These are phyloP conservation scores for Rhodocollybia butyracea DNA, from an alignment of 768 basidiomycete genomes.

Conservation along the genomic window DNA sequence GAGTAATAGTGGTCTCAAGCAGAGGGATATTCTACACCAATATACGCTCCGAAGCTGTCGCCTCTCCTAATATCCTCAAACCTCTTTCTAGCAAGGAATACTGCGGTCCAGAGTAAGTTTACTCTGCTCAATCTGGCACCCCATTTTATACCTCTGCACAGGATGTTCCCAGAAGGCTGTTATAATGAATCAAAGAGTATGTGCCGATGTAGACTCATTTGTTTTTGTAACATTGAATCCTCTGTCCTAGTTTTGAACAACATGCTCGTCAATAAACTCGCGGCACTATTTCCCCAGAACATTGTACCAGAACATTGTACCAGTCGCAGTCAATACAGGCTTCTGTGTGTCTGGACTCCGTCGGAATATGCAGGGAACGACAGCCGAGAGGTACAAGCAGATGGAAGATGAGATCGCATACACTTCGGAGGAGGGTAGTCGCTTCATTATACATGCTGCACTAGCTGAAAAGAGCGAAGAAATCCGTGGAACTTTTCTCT, in stretches of 20 bases:
- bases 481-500: no score
- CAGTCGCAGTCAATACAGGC: slow-evolving; percentile 23
- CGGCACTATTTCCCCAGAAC: slow-evolving; percentile 17
- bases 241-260: slow-evolving; percentile 22
- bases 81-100: slow-evolving; percentile 19
- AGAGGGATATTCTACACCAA: slow-evolving; percentile 16
- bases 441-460: slow-evolving; percentile 28
- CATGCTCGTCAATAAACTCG: slow-evolving; percentile 20
- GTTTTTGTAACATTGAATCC: no score
- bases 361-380: neutral
- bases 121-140: no score
- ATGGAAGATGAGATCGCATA: slow-evolving; percentile 7
- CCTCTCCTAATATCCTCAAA: slow-evolving; percentile 17
- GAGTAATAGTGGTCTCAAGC: slow-evolving; percentile 30
- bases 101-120: slow-evolving; percentile 15
- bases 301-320: no score
- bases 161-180: no score
- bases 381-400: neutral
- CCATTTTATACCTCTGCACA: no score
- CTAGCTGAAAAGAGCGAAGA: slow-evolving; percentile 16
- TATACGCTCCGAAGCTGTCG: slow-evolving; percentile 17
- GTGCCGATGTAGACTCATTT: no score
- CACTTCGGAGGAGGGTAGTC: slow-evolving; percentile 28
- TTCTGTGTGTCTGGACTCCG: slow-evolving; percentile 24
- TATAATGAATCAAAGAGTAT: no score